phyloP scores from a whole-genome alignment of 352 stramenopile genomes.

The Saprolegnia parasitica region DNA sequence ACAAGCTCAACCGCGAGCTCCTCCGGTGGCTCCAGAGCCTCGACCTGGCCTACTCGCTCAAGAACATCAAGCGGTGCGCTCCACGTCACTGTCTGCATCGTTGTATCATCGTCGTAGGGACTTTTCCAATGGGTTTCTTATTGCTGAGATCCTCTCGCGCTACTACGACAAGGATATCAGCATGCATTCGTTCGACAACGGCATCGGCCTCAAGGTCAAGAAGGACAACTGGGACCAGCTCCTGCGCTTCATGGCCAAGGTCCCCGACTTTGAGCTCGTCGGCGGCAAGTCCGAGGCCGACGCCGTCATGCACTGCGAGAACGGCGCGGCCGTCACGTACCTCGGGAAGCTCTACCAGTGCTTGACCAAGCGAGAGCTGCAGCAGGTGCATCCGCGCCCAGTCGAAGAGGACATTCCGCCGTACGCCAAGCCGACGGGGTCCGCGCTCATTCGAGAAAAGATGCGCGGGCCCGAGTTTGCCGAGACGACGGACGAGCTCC shows the following conservation, averaged over 20 bases:
- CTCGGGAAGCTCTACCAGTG: conserved; percentile 87
- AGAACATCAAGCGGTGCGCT: conserved; percentile 87
- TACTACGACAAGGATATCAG: conserved; percentile 92
- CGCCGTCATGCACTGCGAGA: conserved; percentile 86
- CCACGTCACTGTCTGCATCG: neutral
- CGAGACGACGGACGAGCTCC: conserved; percentile 61
- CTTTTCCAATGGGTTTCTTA: conserved; percentile 88
- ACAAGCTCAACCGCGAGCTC: conserved; percentile 82
- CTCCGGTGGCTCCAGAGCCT: conserved; percentile 91
- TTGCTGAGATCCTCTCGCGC: conserved; percentile 87
- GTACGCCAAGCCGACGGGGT: conserved; percentile 82
- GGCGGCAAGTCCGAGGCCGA: conserved; percentile 56
- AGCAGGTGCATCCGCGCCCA: conserved; percentile 33
- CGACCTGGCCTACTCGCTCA: conserved; percentile 91
- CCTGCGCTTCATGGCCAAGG: conserved; percentile 67
- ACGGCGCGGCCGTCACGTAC: conserved; percentile 78
- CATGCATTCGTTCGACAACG: conserved; percentile 92
- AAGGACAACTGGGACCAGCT: conserved; percentile 92
- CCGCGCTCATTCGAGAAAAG: conserved; percentile 77
- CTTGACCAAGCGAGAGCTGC: conserved; percentile 84
- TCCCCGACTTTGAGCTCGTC: conserved; percentile 63
- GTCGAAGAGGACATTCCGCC: conserved; percentile 52
- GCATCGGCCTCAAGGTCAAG: conserved; percentile 85
- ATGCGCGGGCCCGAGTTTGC: conserved; percentile 69
- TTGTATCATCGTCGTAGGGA: conserved; percentile 40